Percentiles rank a stretch among this genome's conserved stretches.
Conservation (phyloP, 1,284 basidiomycete genomes). For the Gomphus sp. region DNA sequence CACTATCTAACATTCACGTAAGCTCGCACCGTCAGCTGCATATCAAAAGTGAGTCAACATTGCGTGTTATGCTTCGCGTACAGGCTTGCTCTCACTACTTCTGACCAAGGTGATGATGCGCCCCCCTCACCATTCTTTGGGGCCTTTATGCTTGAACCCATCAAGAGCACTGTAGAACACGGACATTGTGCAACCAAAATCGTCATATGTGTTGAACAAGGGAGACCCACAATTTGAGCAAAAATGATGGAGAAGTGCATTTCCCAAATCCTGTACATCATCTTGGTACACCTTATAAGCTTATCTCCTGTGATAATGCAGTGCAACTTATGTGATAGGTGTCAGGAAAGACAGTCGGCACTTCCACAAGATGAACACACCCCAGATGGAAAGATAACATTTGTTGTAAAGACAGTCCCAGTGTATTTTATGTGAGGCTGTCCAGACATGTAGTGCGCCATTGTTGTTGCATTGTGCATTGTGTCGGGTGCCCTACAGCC, state of each 20-base stretch:
- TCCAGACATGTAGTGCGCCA: too few relatives aligned
- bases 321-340: constrained; percentile 1
- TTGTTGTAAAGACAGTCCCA: constrained; percentile 15
- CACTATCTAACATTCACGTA: too few relatives aligned
- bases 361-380: constrained; percentile 3
- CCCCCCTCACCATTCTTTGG: too few relatives aligned
- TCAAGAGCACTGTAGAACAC: constrained; percentile 14
- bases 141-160: constrained; percentile 8
- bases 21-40: too few relatives aligned
- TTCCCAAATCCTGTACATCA: constrained; percentile 12
- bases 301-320: constrained; percentile 10
- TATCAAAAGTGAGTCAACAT: too few relatives aligned
- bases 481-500: too few relatives aligned
- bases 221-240: constrained; percentile 14
- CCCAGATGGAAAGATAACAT: constrained; percentile 13
- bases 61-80: too few relatives aligned
- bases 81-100: too few relatives aligned
- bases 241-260: constrained; percentile 11
- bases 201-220: constrained; percentile 10
- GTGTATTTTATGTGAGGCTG: too few relatives aligned
- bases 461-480: too few relatives aligned
- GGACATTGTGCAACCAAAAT: constrained; percentile 9
- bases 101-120: too few relatives aligned
- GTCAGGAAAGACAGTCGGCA: neutral
- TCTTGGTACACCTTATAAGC: constrained; percentile 11